Conservation (phyloP, 441 rosid genomes). For the Adansonia madagascariensis region DNA sequence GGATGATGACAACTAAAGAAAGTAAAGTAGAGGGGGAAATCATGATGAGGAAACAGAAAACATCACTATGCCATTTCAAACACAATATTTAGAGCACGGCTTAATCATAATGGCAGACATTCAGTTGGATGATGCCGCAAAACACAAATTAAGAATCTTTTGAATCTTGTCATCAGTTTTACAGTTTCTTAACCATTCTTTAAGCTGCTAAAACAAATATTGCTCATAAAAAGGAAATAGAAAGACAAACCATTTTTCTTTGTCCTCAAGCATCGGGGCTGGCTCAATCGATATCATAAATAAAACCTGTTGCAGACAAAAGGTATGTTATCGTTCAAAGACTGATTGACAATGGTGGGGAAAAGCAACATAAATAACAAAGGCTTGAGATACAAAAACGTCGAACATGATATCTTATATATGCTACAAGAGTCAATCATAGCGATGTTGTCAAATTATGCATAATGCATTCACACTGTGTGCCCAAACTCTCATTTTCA, state of each 20-base stretch:
- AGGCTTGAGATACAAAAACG: slow-evolving; percentile 7
- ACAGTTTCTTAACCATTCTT: slow-evolving; percentile 22
- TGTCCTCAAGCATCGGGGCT: slow-evolving; percentile 99
- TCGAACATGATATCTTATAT: background rate
- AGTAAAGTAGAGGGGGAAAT: background rate
- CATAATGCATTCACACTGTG: background rate
- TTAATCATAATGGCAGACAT: background rate
- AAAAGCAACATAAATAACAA: background rate
- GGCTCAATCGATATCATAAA: slow-evolving; percentile 99
- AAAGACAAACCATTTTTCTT: slow-evolving; percentile 92
- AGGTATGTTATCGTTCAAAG: slow-evolving; percentile 31
- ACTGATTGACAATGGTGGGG: background rate
- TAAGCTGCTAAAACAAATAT: slow-evolving; percentile 19
- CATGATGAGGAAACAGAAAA: background rate
- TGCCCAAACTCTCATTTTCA: slow-evolving; percentile 20
- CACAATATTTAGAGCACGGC: background rate
- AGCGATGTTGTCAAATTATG: background rate
- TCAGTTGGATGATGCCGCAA: background rate
- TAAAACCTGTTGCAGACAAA: slow-evolving; percentile 67
- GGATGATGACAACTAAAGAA: background rate
- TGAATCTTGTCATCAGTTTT: background rate
- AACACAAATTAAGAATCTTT: slow-evolving; percentile 11
- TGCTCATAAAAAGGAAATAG: slow-evolving; percentile 31
- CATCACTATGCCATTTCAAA: background rate
- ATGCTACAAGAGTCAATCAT: background rate